These are phyloP conservation scores for Kwoniella mangroviensis DNA, from an alignment of 768 basidiomycete genomes.

Conservation along the genomic window DNA sequence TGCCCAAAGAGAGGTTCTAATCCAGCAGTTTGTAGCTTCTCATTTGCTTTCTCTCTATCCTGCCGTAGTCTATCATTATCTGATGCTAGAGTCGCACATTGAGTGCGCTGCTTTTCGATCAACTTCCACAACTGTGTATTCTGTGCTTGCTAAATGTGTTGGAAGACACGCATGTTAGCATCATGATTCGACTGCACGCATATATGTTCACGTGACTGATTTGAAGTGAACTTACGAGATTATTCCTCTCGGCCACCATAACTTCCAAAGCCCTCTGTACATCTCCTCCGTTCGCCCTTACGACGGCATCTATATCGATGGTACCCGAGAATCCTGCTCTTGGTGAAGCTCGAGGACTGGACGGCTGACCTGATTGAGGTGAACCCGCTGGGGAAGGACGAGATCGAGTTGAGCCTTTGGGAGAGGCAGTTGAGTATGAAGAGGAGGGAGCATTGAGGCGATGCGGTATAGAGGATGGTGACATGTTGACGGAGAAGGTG, in stretches of 20 bases:
- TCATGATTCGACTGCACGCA: not conserved
- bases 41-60: slow-evolving; percentile 71
- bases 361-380: slow-evolving; percentile 26
- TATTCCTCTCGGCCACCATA: slow-evolving; percentile 78
- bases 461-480: slow-evolving; percentile 22
- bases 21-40: slow-evolving; percentile 30
- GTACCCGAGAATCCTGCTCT: slow-evolving; percentile 21
- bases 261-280: slow-evolving; percentile 69
- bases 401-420: slow-evolving; percentile 15
- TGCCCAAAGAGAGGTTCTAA: slow-evolving; percentile 30
- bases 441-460: slow-evolving; percentile 22
- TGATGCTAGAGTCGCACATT: slow-evolving; percentile 78
- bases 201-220: not conserved
- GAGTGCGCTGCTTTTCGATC: slow-evolving; percentile 85
- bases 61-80: slow-evolving; percentile 81
- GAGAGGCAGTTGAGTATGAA: slow-evolving; percentile 7
- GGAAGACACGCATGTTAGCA: not conserved
- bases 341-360: slow-evolving; percentile 33
- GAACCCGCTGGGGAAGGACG: slow-evolving; percentile 25
- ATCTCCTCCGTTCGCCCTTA: slow-evolving; percentile 45
- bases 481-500: slow-evolving; percentile 8
- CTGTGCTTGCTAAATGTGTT: slow-evolving; percentile 63
- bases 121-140: slow-evolving; percentile 93
- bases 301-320: slow-evolving; percentile 42
- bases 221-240: slow-evolving; percentile 58